These are phyloP conservation scores for Penicillium waksmanii DNA, from an alignment of 495 filamentous ascomycete genomes.

Conservation along the genomic window DNA sequence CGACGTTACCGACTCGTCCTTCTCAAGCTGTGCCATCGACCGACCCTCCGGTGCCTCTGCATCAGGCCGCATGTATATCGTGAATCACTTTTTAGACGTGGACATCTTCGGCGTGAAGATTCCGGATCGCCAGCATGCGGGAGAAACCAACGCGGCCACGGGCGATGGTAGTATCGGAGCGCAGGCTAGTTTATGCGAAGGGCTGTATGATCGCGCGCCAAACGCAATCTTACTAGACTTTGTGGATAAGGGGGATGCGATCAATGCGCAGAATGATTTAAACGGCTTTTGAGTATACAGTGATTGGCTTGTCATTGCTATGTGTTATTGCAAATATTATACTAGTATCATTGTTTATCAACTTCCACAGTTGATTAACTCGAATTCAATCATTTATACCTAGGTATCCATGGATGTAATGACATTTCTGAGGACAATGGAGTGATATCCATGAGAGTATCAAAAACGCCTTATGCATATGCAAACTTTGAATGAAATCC, in stretches of 20 bases:
- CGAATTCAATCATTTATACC: neutral
- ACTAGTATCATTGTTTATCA: neutral
- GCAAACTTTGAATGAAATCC: neutral
- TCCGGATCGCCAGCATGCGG: conserved; percentile 57
- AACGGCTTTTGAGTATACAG: conserved; percentile 54
- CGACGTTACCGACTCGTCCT: conserved; percentile 55
- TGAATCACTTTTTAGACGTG: conserved; percentile 53
- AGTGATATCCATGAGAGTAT: conserved; percentile 7
- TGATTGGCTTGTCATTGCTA: too few relatives aligned
- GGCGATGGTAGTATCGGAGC: conserved; percentile 60
- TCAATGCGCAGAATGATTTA: conserved; percentile 57
- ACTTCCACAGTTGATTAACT: neutral
- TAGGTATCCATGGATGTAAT: too few relatives aligned
- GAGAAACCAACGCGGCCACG: conserved; percentile 58
- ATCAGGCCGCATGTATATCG: conserved; percentile 57
- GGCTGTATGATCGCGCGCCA: conserved; percentile 57
- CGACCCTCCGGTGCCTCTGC: conserved; percentile 55
- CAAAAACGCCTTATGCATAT: conserved; percentile 13
- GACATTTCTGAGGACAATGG: neutral
- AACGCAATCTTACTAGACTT: conserved; percentile 71
- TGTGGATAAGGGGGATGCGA: conserved; percentile 63
- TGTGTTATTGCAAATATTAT: too few relatives aligned
- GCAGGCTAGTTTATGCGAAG: conserved; percentile 56
- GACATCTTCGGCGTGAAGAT: conserved; percentile 53
- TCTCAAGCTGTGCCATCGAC: conserved; percentile 62